These are phyloP conservation scores for Clonostachys rosea DNA, from an alignment of 2,329 filamentous ascomycete genomes.

Conservation along the genomic window DNA sequence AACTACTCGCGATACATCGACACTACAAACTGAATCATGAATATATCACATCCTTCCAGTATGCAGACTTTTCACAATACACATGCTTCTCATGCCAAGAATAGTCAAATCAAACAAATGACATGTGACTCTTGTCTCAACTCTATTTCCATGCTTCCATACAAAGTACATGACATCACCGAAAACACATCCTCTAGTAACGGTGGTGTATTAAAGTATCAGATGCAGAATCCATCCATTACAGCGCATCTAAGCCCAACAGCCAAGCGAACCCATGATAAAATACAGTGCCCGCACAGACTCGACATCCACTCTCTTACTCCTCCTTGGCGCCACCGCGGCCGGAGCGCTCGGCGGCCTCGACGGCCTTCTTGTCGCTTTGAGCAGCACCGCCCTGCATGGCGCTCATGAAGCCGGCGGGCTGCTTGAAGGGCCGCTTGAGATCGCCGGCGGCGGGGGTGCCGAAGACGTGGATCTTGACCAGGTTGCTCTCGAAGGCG, in stretches of 20 bases:
- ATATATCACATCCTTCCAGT: too few species aligned
- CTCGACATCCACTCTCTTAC: conserved; percentile 28
- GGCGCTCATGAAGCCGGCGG: conserved; percentile 76
- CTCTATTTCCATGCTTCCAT: too few species aligned
- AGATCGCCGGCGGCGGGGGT: conserved; percentile 84
- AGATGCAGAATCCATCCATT: not conserved
- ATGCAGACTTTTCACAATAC: too few species aligned
- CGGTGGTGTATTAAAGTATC: not conserved
- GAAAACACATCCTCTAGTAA: too few species aligned
- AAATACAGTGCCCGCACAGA: not conserved
- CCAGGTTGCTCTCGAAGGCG: conserved; percentile 89
- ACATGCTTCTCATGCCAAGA: too few species aligned
- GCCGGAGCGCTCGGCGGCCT: conserved; percentile 72
- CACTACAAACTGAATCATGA: too few species aligned
- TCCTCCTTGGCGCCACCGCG: conserved; percentile 70
- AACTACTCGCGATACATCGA: too few species aligned
- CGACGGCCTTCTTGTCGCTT: conserved; percentile 88
- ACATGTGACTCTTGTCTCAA: too few species aligned
- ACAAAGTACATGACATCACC: too few species aligned
- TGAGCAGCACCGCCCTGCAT: conserved; percentile 71
- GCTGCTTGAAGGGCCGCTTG: conserved; percentile 91
- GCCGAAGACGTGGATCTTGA: conserved; percentile 93
- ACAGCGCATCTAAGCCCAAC: not conserved
- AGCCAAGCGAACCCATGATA: not conserved
- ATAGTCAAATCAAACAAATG: too few species aligned